A percentile compares a stretch with the other conserved stretches of the same genome.
Conservation (phyloP, 306 rosid genomes). For the peach (Prunus persica) region Prunus_persica_NCBIv2 NC_034014.1:23674001-23674500, state of each 20-base stretch:
- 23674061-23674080: conserved; percentile 95
- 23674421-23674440: neutral
- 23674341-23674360: conserved; percentile 9
- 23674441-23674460: neutral
- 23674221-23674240: conserved; percentile 59
- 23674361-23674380: neutral
- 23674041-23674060: conserved; percentile 95
- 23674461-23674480: neutral
- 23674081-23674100: conserved; percentile 62
- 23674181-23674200: neutral
- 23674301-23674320: conserved; percentile 6
- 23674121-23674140: conserved; percentile 78
- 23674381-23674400: neutral
- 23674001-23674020: conserved; percentile 73
- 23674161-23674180: neutral
- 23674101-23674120: conserved; percentile 64
- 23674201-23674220: conserved; percentile 14
- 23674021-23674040: conserved; percentile 91
- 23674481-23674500: neutral
- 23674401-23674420: neutral
- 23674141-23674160: neutral
- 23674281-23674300: conserved; percentile 56
- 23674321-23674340: conserved; percentile 37
- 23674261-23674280: conserved; percentile 67
- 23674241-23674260: conserved; percentile 81